phyloP scores from a whole-genome alignment of 495 filamentous ascomycete species.

The Trypethelium eluteriae region DNA sequence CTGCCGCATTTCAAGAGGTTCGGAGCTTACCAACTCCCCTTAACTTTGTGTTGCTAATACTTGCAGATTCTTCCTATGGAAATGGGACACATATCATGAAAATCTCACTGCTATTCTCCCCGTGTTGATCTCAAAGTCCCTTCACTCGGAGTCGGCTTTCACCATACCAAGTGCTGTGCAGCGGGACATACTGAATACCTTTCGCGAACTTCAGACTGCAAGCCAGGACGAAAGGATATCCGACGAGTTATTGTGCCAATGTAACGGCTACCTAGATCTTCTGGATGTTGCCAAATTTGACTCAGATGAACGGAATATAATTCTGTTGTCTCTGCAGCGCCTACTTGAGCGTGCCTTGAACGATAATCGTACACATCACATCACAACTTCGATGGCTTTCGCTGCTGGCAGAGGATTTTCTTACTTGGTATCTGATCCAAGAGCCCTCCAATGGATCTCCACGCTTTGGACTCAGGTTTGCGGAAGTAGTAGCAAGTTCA shows the following conservation, averaged over 20 bases:
- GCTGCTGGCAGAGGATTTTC: constrained; percentile 20
- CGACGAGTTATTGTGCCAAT: neutral
- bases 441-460: neutral
- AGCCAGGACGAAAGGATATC: neutral
- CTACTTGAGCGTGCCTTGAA: neutral
- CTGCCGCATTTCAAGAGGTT: constrained; percentile 75
- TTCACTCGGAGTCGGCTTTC: neutral
- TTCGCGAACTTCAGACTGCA: neutral
- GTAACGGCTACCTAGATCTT: neutral
- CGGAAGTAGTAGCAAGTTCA: neutral
- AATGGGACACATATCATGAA: constrained; percentile 19
- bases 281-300: neutral
- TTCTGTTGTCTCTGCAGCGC: neutral
- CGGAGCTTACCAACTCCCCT: constrained; percentile 30
- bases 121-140: neutral
- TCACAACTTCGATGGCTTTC: neutral
- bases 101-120: constrained; percentile 22
- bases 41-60: neutral
- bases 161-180: neutral
- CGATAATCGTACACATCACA: neutral
- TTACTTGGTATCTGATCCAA: constrained; percentile 16
- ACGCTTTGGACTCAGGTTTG: neutral
- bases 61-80: constrained; percentile 25
- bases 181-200: neutral
- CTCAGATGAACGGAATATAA: neutral